Evolutionary conservation across 176 grass and related monocot species (phyloP), one percentile per base, ranked within the genome.

Genomic region (Eleusine indica): DNA sequence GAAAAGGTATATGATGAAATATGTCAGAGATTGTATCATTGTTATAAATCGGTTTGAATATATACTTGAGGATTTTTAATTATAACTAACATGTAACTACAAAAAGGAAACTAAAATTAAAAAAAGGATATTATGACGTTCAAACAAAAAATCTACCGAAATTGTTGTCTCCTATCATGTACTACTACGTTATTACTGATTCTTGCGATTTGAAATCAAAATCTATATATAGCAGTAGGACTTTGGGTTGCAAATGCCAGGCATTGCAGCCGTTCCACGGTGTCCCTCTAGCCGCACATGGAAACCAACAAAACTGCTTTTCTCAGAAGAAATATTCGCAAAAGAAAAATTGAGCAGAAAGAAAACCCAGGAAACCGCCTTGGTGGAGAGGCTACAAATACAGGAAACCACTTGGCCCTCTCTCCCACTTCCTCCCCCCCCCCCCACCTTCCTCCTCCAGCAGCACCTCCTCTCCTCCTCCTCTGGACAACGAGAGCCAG

Each of bases 331-430:
- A 79, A 64, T 64, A 14, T 17, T 21, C 49, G 2, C 2, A 52
- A 17, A 37, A 43, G 67, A 78, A 39, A 13, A 48, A 8, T 22
- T 29, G 11, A 1, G 6, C 1, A 17, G 8, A 25, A 47, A 66
- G 29, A 19, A 2, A 75, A 76, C 58, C 68, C 61, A 21, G 48
- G 32, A 11, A 10, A 87, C 79, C 54, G 56, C 42, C 73, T 16
- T 65, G 28, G 3, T 21, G 6, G 21, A 21, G 15, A 41, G 73
- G 80, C 56, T 83, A 88, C 80, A 88, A 77, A 88, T 88, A 87
- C 73, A 83, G 13, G 66, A 77, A 83, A 82, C 53, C 54, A 22
- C 41, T 40, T 1, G 7, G 0, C 0, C 64, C 17, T 5, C 85
- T 42, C 14, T 49, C 40, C 51, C 85, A 82, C 85, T 82, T 70